Evolutionary conservation across 2,329 filamentous ascomycete species (phyloP).

Genomic region (Cladosporium sp.): DNA sequence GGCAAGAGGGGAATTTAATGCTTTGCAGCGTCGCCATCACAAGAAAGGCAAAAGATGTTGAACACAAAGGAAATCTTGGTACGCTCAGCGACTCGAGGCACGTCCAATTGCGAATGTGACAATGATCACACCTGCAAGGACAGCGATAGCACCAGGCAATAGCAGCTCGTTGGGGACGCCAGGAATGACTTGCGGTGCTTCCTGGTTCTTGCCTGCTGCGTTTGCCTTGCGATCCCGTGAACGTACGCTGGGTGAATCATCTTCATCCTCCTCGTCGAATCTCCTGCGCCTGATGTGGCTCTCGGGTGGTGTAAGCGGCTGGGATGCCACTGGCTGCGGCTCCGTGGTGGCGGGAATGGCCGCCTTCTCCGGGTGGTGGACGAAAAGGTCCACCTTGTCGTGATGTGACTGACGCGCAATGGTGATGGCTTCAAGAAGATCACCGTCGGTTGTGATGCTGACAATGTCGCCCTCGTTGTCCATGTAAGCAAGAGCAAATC

Average conservation of each 20-base stretch:
- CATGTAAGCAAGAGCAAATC: slow-evolving; percentile 91
- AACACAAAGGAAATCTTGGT: not conserved
- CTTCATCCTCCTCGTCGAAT: slow-evolving; percentile 57
- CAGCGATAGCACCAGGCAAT: slow-evolving; percentile 89
- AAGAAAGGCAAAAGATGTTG: not conserved
- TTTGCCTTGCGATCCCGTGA: slow-evolving; percentile 28
- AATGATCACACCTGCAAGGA: slow-evolving; percentile 90
- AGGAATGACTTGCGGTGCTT: slow-evolving; percentile 76
- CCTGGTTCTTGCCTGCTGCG: slow-evolving; percentile 48
- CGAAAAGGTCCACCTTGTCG: slow-evolving; percentile 96
- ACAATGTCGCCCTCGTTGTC: slow-evolving; percentile 97
- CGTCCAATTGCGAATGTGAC: slow-evolving; percentile 78
- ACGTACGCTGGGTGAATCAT: slow-evolving; percentile 38
- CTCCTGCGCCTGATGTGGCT: slow-evolving; percentile 49
- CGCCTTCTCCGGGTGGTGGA: slow-evolving; percentile 90
- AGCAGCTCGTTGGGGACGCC: slow-evolving; percentile 94
- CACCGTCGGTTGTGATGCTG: slow-evolving; percentile 93
- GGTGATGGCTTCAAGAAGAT: slow-evolving; percentile 84
- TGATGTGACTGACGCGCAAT: slow-evolving; percentile 74
- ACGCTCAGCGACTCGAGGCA: slow-evolving; percentile 27
- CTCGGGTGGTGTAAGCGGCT: slow-evolving; percentile 53
- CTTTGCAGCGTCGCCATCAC: slow-evolving; percentile 6
- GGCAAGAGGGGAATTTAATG: slow-evolving; percentile 16
- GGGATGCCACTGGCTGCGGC: slow-evolving; percentile 53
- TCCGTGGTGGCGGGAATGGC: slow-evolving; percentile 67